Base-by-base conservation (phyloP, 352 stramenopile genomes). In the Phytopythium cucurbitacearum region DNA sequence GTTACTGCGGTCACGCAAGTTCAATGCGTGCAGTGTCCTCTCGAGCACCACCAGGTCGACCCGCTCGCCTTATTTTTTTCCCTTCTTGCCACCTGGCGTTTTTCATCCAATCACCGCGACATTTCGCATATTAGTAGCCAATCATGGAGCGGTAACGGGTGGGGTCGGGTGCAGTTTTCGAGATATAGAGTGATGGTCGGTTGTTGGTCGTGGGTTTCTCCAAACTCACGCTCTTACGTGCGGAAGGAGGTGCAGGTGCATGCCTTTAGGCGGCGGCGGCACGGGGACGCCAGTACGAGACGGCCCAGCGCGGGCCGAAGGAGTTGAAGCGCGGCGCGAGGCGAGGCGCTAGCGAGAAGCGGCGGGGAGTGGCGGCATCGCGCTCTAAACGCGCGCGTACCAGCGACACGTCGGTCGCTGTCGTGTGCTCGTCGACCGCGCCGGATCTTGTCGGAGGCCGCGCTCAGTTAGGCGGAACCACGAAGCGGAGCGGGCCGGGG, bases 121-220 rank as follows among this genome's bases (percentile, higher is more conserved):
- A 56, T 57, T 33, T 49, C 2, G 55, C 61, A 69, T 46, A 33
- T 47, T 44, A 28, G 21, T 28, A 28, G 21, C 21, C 21, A 28
- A 28, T 28, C 21, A 28, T 28, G 21, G 21, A 28, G 21, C 1
- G 1, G 21, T 28, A 28, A 2, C 21, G 21, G 21, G 21, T 28
- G 21, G 45, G 40, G 51, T 65, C 60, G 57, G 47, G 33, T 49
- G 48, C 48, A 44, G 48, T 28, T 28, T 28, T 28, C 21, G 21
- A 28, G 21, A 28, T 28, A 28, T 28, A 28, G 48, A 54, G 38
- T 54, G 48, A 54, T 54, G 48, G 48, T 54, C 37, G 52, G 62
- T 66, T 71, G 63, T 67, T 73, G 66, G 68, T 69, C 61, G 63
- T 52, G 33, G 46, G 33, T 52, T 53, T 37, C 50, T 48, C 48